Evolutionary conservation across 345 rosid species (phyloP), one percentile per base, ranked within the genome.

Genomic region (Rhodamnia rubescens): DNA sequence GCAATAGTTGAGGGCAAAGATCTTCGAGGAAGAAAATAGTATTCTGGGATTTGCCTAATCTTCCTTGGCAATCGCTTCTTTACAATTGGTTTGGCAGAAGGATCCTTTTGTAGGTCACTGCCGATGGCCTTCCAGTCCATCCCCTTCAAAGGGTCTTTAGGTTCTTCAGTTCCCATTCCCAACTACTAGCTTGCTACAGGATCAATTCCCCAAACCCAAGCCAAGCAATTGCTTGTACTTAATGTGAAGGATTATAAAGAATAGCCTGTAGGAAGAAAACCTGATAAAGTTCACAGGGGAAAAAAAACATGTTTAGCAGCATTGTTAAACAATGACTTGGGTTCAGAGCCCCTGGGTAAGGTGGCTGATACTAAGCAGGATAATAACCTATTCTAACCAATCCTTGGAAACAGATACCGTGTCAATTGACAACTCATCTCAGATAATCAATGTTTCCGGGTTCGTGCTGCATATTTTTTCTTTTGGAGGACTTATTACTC

Each of bases 111-210:
- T 90, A 89, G 83, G 87, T 94, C 94, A 83, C 88, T 87, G 12
- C 95, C 95, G 82, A 91, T 86, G 26, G 90, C 95, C 82, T 91
- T 94, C 98, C 98, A 95, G 74, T 95, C 98, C 50, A 93, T 95
- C 82, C 96, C 97, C 85, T 92, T 92, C 87, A 96, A 93, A 29
- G 98, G 98, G 85, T 95, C 97, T 87, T 92, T 93, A 3, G 92
- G 87, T 51, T 85, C 96, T 87, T 89, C 96, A 61, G 42, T 61
- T 61, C 74, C 74, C 74, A 61, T 29, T 61, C 74, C 74, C 5
- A 0, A 29, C 74, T 15, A 29, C 40, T 29, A 61, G 18, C 29
- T 61, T 61, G 74, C 74, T 29, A 29, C 22, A 29, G 42, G 21
- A 61, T 61, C 74, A 29, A 61, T 27, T 27, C 21, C 5, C 11